Conservation (phyloP, 805 yeast genomes). For the Yamadazyma takamatsuzukensis region DNA sequence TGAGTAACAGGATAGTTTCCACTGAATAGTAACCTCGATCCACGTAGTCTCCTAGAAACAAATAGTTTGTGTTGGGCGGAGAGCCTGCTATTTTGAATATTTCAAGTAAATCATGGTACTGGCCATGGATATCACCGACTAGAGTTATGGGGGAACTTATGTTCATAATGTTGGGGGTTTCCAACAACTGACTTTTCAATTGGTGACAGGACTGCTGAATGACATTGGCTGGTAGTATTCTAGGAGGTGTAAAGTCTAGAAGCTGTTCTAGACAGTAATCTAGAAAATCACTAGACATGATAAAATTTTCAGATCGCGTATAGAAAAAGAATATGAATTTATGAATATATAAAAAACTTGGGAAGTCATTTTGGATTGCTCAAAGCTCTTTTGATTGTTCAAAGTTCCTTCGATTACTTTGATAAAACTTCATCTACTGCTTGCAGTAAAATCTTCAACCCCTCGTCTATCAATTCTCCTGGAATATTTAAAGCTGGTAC, state of each 20-base stretch:
- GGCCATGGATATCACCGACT: constrained; percentile 98
- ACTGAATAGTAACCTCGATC: constrained; percentile 93
- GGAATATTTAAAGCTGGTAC: constrained; percentile 90
- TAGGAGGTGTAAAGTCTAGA: constrained; percentile 39
- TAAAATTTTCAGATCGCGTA: constrained; percentile 27
- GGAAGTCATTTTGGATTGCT: background rate
- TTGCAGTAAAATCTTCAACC: constrained; percentile 63
- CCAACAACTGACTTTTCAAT: constrained; percentile 73
- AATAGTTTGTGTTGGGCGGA: constrained; percentile 89
- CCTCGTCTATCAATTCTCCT: constrained; percentile 63
- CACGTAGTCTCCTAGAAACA: constrained; percentile 93
- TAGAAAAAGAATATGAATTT: no score
- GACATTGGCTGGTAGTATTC: constrained; percentile 37
- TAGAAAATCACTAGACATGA: constrained; percentile 33
- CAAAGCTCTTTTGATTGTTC: background rate
- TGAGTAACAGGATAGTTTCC: constrained; percentile 82
- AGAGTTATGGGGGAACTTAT: constrained; percentile 85
- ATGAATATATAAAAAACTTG: no score
- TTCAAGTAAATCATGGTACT: constrained; percentile 88
- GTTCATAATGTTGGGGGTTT: constrained; percentile 84
- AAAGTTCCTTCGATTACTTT: background rate
- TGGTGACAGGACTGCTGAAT: constrained; percentile 58
- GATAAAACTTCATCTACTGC: constrained; percentile 34
- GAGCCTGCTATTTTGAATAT: constrained; percentile 91
- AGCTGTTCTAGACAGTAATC: constrained; percentile 42